Evolutionary conservation across 805 yeast genomes (phyloP).

Genomic region (Suhomyces sp.): DNA sequence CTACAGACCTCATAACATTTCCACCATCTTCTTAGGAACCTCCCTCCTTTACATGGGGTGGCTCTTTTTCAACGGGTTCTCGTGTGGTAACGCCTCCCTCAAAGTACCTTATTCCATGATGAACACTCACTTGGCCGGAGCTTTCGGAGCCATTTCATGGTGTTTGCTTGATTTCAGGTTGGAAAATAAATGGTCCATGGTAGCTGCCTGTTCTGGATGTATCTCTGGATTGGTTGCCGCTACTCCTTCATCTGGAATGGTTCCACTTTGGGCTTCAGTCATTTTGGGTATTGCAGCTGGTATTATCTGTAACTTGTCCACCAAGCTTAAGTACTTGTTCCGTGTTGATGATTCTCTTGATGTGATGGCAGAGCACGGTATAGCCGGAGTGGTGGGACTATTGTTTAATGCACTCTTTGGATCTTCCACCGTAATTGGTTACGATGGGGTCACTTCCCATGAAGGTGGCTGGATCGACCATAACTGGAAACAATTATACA

Average conservation of each 20-base stretch:
- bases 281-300: conserved; percentile 82
- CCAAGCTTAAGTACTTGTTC: conserved; percentile 78
- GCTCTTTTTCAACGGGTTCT: conserved; percentile 93
- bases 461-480: conserved; percentile 91
- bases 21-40: conserved; percentile 88
- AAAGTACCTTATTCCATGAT: conserved; percentile 86
- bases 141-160: conserved; percentile 91
- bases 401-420: conserved; percentile 89
- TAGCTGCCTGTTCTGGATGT: conserved; percentile 92
- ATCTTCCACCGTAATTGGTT: conserved; percentile 82
- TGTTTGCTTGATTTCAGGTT: conserved; percentile 83
- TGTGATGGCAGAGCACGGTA: conserved; percentile 97
- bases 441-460: conserved; percentile 82
- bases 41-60: conserved; percentile 89
- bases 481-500: conserved; percentile 88
- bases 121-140: conserved; percentile 89
- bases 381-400: conserved; percentile 90
- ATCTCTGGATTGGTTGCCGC: conserved; percentile 97
- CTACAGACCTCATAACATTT: conserved; percentile 92
- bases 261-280: conserved; percentile 89
- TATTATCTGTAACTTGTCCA: conserved; percentile 82
- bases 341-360: conserved; percentile 91
- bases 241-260: conserved; percentile 89
- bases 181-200: conserved; percentile 90
- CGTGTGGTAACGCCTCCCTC: conserved; percentile 77